A percentile compares a stretch with the other conserved stretches of the same genome.
These are phyloP conservation scores for Echites panduratus DNA, from an alignment of 257 asterid genomes.

Conservation along the genomic window DNA sequence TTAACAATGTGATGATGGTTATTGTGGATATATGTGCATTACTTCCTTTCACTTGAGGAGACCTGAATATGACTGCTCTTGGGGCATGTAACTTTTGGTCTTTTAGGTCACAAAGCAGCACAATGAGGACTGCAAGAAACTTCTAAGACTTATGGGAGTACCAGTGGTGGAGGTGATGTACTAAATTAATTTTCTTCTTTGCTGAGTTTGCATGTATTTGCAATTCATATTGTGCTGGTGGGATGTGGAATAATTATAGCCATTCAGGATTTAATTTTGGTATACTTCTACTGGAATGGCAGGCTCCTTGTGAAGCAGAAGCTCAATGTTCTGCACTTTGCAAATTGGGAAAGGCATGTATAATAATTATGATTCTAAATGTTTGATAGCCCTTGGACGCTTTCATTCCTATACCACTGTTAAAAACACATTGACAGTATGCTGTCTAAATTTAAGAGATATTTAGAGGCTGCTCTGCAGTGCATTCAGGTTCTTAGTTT, in stretches of 20 bases:
- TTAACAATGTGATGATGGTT: background rate
- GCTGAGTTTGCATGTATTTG: conserved; percentile 1
- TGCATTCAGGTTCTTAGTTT: background rate
- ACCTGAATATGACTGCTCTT: background rate
- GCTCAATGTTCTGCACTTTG: conserved; percentile 96
- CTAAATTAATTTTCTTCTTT: conserved; percentile 8
- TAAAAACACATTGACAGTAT: background rate
- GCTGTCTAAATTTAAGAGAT: background rate
- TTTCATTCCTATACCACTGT: background rate
- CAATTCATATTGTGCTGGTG: conserved; percentile 2
- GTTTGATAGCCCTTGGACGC: background rate
- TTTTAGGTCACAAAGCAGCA: conserved; percentile 85
- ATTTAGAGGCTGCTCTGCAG: background rate
- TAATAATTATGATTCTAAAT: conserved; percentile 1
- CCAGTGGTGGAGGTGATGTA: conserved; percentile 87
- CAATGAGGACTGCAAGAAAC: conserved; percentile 92
- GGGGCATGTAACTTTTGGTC: conserved; percentile 17
- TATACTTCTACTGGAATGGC: conserved; percentile 18
- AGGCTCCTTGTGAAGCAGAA: conserved; percentile 99
- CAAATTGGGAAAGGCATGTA: conserved; percentile 57
- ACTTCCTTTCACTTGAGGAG: background rate
- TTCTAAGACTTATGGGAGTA: conserved; percentile 95
- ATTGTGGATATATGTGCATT: background rate
- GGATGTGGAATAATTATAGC: background rate
- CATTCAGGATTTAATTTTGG: background rate